Base-by-base conservation (phyloP, 148 eudicot species). In the Nyssa sinensis region DNA sequence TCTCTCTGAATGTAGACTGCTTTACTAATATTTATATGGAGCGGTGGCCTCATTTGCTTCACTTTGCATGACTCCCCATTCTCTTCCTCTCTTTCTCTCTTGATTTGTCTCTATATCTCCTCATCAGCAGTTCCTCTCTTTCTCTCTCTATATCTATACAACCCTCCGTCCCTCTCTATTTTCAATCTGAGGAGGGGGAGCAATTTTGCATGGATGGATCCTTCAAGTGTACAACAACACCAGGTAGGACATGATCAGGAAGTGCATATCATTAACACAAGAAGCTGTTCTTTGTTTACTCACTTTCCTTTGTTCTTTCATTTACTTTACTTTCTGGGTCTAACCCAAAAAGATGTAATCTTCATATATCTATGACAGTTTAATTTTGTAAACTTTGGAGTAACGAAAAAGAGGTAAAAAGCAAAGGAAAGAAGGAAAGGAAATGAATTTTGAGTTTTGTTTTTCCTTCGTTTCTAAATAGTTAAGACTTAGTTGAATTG, bases 191-290 rank as follows among this genome's bases (percentile, higher is more conserved):
- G 31, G 17, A 37, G 41, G 65, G 19, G 3, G 2, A 32, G n/a
- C 33, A 34, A 29, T 49, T 57, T 55, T 80, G 78, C 78, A 70
- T 80, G 79, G 71, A 83, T 83, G 86, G 86, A 83, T 77, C 78
- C 78, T 69, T 79, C 85, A 37, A 74, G 41, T 66, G 81, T 81
- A 58, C 83, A 70, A 32, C 81, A 74, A 35, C 77, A 79, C 37
- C 84, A 81, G 79, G 84, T 81, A 70, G 32, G 81, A n/a, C 33
- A 17, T 29, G 0, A 49, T 49, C 5, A 37, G 5, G 5, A 37
- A 37, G 16, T 49, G 1, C 57, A 17, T 49, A 49, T 13, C 57
- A 49, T 49, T 17, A 49, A 13, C 14, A 49, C 17, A 7, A 55
- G 17, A 17, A 55, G 24, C 25, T 17, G 7, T 17, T 55, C 24